Percentiles rank a stretch among this genome's conserved stretches.
Conservation (phyloP, 768 basidiomycete species). For the Mycena galericulata region DNA sequence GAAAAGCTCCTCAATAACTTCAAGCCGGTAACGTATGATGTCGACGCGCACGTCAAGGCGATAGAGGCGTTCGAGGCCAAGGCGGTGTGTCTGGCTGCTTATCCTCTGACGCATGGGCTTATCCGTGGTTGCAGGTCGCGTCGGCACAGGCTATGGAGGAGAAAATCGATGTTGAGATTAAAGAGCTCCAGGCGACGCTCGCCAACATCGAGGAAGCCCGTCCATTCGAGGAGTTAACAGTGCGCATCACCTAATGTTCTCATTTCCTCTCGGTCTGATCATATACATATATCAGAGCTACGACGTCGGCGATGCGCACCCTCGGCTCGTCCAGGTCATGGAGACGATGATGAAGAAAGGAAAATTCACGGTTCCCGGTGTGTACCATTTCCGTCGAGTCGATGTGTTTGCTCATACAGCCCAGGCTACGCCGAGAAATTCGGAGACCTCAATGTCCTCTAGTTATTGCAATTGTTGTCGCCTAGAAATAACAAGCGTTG, state of each 20-base stretch:
- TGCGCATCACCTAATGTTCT: constrained; percentile 55
- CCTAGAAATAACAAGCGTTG: constrained; percentile 31
- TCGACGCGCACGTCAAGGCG: constrained; percentile 88
- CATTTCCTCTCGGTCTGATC: neutral
- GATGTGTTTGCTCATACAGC: neutral
- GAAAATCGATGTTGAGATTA: constrained; percentile 92
- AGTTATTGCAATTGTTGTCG: constrained; percentile 48
- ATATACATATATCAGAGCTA: constrained; percentile 64
- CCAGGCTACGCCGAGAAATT: constrained; percentile 96
- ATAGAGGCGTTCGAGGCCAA: constrained; percentile 97
- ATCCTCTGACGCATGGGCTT: constrained; percentile 14
- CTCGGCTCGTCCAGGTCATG: constrained; percentile 89
- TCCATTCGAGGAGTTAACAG: constrained; percentile 97
- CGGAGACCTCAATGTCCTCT: constrained; percentile 93
- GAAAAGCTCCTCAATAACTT: constrained; percentile 91
- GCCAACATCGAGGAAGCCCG: constrained; percentile 97
- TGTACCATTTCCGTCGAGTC: constrained; percentile 30
- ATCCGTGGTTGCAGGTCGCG: constrained; percentile 66
- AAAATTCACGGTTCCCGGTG: constrained; percentile 98
- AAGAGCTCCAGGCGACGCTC: constrained; percentile 91
- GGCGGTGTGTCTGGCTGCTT: constrained; percentile 75
- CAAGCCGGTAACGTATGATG: constrained; percentile 96
- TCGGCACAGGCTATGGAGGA: constrained; percentile 90
- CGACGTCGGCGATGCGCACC: constrained; percentile 93
- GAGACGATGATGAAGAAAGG: constrained; percentile 98